Evolutionary conservation across 352 stramenopile species (phyloP), one percentile per base, ranked within the genome.

Genomic region (Pythium dissimile): DNA sequence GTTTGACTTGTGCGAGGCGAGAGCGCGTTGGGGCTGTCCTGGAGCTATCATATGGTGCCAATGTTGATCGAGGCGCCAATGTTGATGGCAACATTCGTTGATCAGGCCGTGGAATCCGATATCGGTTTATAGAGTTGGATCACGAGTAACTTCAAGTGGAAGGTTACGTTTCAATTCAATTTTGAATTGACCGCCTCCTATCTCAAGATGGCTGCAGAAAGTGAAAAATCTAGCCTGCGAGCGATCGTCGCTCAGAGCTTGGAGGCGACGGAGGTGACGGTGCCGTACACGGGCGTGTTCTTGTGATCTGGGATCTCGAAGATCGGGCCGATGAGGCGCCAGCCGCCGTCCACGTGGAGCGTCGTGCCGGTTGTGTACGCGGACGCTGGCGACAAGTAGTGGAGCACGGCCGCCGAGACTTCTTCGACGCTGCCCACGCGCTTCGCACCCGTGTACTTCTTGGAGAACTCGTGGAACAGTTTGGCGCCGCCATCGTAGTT

Each of bases 391-490:
- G 80, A 91, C 38, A 97, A 71, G 55, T 98, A 84, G 75, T 94
- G 98, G 20, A 92, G 64, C 13, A 97, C 89, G 18, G 80, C 79
- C 16, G 80, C 86, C 30, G 83, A 82, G 27, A 97, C 81, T 64
- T 98, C 94, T 63, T 98, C 84, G n/a, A 96, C 77, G 18, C 80
- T 96, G 23, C 87, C 89, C 43, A 97, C 84, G 41, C 93, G 71
- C 64, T 95, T 91, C 23, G 89, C 84, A 28, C 59, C 51, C 3
- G 90, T 95, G 35, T 89, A 72, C 24, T 81, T 77, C 27, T 79
- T 72, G 1, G 86, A 75, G 43, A 89, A 75, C 53, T 82, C 80
- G n/a, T 86, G 70, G 47, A 97, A 79, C 52, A 95, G 82, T 42
- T 84, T 71, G 15, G 88, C 75, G 30, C 84, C 89, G 4, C 75